phyloP scores from a whole-genome alignment of 805 yeast species.

The Wickerhamiella galacta region DNA sequence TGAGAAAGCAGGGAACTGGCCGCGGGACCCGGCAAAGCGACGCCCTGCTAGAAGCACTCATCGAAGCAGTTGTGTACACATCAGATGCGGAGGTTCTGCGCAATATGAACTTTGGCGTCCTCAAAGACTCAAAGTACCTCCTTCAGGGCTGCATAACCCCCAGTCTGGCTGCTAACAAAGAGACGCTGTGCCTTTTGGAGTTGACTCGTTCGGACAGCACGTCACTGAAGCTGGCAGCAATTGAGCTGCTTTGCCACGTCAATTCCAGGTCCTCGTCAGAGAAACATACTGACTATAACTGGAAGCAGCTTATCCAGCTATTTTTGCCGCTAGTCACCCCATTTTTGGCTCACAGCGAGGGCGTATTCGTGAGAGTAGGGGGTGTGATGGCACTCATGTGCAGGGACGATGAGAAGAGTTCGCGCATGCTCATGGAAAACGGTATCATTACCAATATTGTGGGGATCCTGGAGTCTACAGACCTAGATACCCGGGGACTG shows the following conservation, averaged over 20 bases:
- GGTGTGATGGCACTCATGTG: background rate
- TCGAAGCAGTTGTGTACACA: too few relatives aligned
- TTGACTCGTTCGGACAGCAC: background rate
- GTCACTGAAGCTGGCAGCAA: background rate
- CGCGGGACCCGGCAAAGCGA: too few relatives aligned
- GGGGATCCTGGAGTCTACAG: background rate
- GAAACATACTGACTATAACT: background rate
- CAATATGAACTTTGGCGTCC: too few relatives aligned
- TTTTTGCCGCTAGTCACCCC: background rate
- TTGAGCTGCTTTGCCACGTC: background rate
- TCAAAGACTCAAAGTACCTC: too few relatives aligned
- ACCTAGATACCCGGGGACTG: background rate
- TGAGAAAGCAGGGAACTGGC: too few relatives aligned
- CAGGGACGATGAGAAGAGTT: background rate
- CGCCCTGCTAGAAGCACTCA: too few relatives aligned
- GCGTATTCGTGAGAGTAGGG: background rate
- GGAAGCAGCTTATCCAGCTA: background rate
- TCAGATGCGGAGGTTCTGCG: too few relatives aligned
- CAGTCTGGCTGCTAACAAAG: too few relatives aligned
- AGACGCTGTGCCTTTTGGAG: background rate
- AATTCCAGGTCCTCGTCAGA: background rate
- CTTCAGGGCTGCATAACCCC: too few relatives aligned
- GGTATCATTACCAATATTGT: background rate
- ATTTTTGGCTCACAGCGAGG: background rate
- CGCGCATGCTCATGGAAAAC: background rate